A percentile compares a stretch with the other conserved stretches of the same genome.
phyloP scores from a whole-genome alignment of 768 basidiomycete species.

The Kwoniella botswanensis region DNA sequence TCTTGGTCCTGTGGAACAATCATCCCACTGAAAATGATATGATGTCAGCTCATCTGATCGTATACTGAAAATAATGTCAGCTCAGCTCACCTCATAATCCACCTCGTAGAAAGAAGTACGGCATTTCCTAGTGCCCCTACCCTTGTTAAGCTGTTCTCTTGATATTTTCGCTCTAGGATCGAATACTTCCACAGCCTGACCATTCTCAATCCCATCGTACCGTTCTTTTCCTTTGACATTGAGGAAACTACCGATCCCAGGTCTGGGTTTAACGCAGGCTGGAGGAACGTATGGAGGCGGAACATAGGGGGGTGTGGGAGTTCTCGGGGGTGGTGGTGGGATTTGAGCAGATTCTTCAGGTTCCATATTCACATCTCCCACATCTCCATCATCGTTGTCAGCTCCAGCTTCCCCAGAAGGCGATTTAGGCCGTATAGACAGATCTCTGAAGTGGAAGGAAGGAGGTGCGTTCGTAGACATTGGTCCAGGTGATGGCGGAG shows the following conservation, averaged over 20 bases:
- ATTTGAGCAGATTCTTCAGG: constrained; percentile 23
- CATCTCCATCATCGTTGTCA: constrained; percentile 22
- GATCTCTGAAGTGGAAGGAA: constrained; percentile 53
- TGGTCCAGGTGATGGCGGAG: constrained; percentile 23
- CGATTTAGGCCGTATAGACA: constrained; percentile 29
- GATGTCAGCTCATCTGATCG: constrained; percentile 3
- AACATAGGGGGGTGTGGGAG: constrained; percentile 31
- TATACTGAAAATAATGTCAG: not conserved
- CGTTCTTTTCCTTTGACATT: constrained; percentile 23
- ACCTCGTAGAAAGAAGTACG: constrained; percentile 42
- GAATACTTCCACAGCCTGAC: constrained; percentile 15
- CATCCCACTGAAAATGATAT: constrained; percentile 68
- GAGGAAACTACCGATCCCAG: constrained; percentile 33
- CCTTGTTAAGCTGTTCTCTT: constrained; percentile 25
- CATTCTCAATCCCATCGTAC: constrained; percentile 34
- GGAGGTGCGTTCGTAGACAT: constrained; percentile 34
- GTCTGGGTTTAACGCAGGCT: constrained; percentile 20
- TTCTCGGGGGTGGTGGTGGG: constrained; percentile 16
- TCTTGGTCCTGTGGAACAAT: constrained; percentile 70
- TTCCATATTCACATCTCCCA: not conserved
- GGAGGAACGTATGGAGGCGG: constrained; percentile 38
- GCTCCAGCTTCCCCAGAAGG: constrained; percentile 17
- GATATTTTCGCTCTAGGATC: constrained; percentile 38
- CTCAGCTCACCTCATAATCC: constrained; percentile 49
- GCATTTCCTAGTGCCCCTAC: constrained; percentile 38